Conservation (phyloP, 805 yeast genomes). For the Schwanniomyces pseudopolymorphus region DNA sequence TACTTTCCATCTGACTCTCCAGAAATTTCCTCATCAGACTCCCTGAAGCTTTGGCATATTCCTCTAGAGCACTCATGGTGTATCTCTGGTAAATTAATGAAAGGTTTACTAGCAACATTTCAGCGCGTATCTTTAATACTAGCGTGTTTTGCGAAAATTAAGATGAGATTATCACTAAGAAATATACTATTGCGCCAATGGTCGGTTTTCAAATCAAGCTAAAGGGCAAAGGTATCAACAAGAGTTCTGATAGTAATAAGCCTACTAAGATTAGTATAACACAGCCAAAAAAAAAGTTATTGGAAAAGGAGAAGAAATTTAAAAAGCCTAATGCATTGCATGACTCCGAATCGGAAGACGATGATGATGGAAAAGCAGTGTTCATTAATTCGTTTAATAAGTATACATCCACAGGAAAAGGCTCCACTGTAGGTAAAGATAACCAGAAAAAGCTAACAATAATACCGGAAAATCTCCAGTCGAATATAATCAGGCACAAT, state of each 20-base stretch:
- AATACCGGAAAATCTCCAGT: constrained; percentile 13
- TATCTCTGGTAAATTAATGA: neutral
- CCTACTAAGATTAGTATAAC: neutral
- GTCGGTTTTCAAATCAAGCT: constrained; percentile 21
- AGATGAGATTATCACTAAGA: neutral
- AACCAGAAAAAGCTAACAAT: constrained; percentile 15
- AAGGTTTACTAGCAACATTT: neutral
- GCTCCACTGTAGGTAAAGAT: constrained; percentile 6
- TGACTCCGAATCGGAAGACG: constrained; percentile 17
- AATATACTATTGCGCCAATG: constrained; percentile 9
- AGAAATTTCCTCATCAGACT: neutral
- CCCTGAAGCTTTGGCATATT: neutral
- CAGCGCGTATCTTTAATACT: neutral
- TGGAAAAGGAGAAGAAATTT: neutral
- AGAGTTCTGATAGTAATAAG: constrained; percentile 1
- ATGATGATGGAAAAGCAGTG: constrained; percentile 16
- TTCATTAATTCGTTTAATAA: constrained; percentile 25
- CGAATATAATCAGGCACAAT: constrained; percentile 1
- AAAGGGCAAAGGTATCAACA: constrained; percentile 12
- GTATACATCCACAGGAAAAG: constrained; percentile 11
- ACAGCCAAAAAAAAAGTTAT: neutral
- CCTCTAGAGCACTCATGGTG: neutral
- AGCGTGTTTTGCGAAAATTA: neutral
- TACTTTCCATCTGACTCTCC: neutral
- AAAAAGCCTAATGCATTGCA: constrained; percentile 2